Evolutionary conservation across 225 moss, liverwort and hornwort species (phyloP), one percentile per base, ranked within the genome.

Genomic region (Physcomitrellopsis africana): DNA sequence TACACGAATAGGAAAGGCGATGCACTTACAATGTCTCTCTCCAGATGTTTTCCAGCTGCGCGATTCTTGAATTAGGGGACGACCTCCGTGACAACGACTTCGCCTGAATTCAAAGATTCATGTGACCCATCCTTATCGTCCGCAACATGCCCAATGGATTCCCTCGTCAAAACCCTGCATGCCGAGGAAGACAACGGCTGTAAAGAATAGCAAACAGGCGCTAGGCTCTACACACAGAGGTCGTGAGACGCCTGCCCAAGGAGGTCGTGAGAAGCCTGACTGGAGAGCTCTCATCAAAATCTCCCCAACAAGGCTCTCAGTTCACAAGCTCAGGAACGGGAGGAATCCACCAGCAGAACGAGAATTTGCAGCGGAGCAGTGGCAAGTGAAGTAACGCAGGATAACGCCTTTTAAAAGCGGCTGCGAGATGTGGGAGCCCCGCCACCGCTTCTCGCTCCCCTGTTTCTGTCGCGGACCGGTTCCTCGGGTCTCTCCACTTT

Each of bases 381-480:
- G 41, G 47, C 37, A 23, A 52, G 7, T 5, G 3, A n/a, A 12
- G n/a, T 18, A 14, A 13, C 7, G 51, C 1, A 29, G 14, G 43
- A 14, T 27, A 43, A 18, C 44, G 8, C 63, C 63, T 16, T 57
- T 65, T 45, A 10, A 65, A 19, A 27, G 46, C 65, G 65, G 55
- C 23, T 13, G 24, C 65, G 47, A 55, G 65, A 43, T 45, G 63
- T 27, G 20, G 65, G 20, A 56, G 48, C 72, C 67, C 74, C 57
- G 56, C 43, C 64, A 24, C 64, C 73, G 16, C 23, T 43, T 66
- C 46, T 27, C 41, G 32, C 32, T 37, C 32, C 32, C 44, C 44
- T 65, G 9, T 45, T 18, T 11, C 54, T 74, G 42, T 67, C 77
- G 27, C 69, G 63, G 53, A 52, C 41, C 68, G 68, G 68, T 8